These are phyloP conservation scores for Yarrowia bubula DNA, from an alignment of 805 yeast genomes.

Conservation along the genomic window DNA sequence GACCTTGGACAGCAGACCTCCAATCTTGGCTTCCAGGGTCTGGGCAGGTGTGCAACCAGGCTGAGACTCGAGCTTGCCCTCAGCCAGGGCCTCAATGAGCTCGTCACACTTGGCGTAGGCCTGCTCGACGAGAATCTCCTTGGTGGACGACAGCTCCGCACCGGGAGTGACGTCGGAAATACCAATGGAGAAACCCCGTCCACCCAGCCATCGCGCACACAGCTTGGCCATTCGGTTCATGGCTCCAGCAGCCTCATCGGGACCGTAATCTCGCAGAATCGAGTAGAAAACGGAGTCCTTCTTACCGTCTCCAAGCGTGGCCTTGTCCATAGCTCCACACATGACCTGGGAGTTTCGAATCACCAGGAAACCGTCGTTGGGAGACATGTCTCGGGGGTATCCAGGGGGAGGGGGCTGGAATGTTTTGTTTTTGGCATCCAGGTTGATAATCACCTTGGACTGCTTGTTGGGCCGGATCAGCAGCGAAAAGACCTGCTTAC, in stretches of 20 bases:
- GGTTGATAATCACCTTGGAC: slow-evolving; percentile 79
- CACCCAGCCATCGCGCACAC: slow-evolving; percentile 92
- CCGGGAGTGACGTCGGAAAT: slow-evolving; percentile 97
- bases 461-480: slow-evolving; percentile 76
- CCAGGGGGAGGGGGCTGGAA: slow-evolving; percentile 71
- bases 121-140: slow-evolving; percentile 83
- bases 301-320: slow-evolving; percentile 95
- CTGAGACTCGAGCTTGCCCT: slow-evolving; percentile 92
- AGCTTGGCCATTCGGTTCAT: slow-evolving; percentile 99
- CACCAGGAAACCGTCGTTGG: slow-evolving; percentile 91
- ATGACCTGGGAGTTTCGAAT: slow-evolving; percentile 86
- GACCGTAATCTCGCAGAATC: slow-evolving; percentile 93
- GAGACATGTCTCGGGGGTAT: slow-evolving; percentile 89
- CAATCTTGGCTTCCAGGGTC: slow-evolving; percentile 95
- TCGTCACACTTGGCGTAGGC: slow-evolving; percentile 93
- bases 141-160: slow-evolving; percentile 63
- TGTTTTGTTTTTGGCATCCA: slow-evolving; percentile 93
- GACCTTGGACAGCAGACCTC: slow-evolving; percentile 92
- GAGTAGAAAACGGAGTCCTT: slow-evolving; percentile 95
- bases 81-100: slow-evolving; percentile 69
- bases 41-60: slow-evolving; percentile 99
- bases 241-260: slow-evolving; percentile 89
- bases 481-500: slow-evolving; percentile 89
- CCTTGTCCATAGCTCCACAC: slow-evolving; percentile 96
- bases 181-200: slow-evolving; percentile 96